Conservation (phyloP, 495 filamentous ascomycete species). For the Penicillium lagena region DNA sequence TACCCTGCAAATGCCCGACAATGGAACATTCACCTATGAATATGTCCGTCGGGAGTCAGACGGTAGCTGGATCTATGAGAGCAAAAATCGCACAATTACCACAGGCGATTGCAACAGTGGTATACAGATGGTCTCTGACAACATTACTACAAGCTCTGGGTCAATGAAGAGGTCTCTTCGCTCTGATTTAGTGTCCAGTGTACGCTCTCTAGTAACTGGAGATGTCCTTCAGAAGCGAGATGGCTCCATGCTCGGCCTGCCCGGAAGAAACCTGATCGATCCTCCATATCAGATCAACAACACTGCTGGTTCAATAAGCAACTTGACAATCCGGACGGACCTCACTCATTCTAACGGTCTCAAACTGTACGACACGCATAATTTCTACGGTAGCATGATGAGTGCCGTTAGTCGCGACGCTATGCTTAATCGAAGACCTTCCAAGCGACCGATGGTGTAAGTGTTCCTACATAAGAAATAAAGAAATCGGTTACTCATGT, state of each 20-base stretch:
- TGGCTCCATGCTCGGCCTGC: slow-evolving; percentile 42
- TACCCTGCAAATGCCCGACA: too few relatives aligned
- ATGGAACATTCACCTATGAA: too few relatives aligned
- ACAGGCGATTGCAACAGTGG: too few relatives aligned
- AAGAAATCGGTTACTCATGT: slow-evolving; percentile 75
- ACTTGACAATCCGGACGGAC: slow-evolving; percentile 70
- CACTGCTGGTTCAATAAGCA: slow-evolving; percentile 61
- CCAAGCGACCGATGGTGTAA: slow-evolving; percentile 67
- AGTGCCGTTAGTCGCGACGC: slow-evolving; percentile 55
- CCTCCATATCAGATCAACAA: slow-evolving; percentile 76
- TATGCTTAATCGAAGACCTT: slow-evolving; percentile 64
- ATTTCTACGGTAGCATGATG: slow-evolving; percentile 88
- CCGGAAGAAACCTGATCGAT: slow-evolving; percentile 58
- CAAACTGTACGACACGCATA: slow-evolving; percentile 75
- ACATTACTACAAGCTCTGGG: too few relatives aligned
- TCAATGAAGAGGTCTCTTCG: too few relatives aligned
- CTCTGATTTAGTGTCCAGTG: too few relatives aligned
- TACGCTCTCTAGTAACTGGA: too few relatives aligned
- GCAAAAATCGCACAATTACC: too few relatives aligned
- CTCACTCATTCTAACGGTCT: slow-evolving; percentile 64
- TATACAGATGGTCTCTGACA: too few relatives aligned
- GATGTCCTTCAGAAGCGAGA: too few relatives aligned
- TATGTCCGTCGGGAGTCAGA: too few relatives aligned
- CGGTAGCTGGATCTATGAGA: too few relatives aligned
- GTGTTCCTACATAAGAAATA: slow-evolving; percentile 81